Base-by-base conservation (phyloP, 1,284 basidiomycete genomes). In the Naganishia sp. region DNA sequence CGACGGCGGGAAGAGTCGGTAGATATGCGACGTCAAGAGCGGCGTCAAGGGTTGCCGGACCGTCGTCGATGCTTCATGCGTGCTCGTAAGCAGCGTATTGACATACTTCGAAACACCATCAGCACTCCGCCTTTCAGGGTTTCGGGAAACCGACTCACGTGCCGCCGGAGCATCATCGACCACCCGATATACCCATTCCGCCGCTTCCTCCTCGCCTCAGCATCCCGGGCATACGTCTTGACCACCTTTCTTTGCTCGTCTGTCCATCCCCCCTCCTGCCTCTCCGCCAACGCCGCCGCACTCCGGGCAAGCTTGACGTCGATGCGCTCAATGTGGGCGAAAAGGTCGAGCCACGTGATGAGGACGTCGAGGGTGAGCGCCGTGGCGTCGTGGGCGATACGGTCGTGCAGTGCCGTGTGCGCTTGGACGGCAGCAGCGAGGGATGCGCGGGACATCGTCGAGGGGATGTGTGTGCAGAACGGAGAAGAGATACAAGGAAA, bases 131-230 rank as follows among this genome's bases (percentile, higher is more conserved):
- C 35, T 2, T 39, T 6, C 35, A 39, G 10, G 2, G 35, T 39
- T 28, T 28, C 28, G 28, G 5, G 28, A 39, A 5, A 3, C 7
- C 7, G 10, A 49, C 57, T 32, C 17, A 61, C 57, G 4, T 43
- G 9, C 32, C 57, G 32, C 47, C 57, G 3, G 3, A 61, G 6
- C 57, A 61, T 61, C 32, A 61, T 11, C 18, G 46, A 50, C 57
- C 57, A 61, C 13, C 47, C 57, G 21, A 61, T 35, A 51, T 61
- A 61, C 23, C 18, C 32, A 35, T 50, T 61, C 47, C 57, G 13
- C 35, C 57, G 17, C 47, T 51, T 42, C 57, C 17, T 23, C 47
- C 35, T 39, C 57, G 17, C 35, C 15, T 61, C 57, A 2, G 35
- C 46, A 23, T n/a, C 35, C 21, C 57, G n/a, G 2, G 11, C 15